These are phyloP conservation scores for Eucalyptus sideroxylon DNA, from an alignment of 345 rosid genomes.

Conservation along the genomic window DNA sequence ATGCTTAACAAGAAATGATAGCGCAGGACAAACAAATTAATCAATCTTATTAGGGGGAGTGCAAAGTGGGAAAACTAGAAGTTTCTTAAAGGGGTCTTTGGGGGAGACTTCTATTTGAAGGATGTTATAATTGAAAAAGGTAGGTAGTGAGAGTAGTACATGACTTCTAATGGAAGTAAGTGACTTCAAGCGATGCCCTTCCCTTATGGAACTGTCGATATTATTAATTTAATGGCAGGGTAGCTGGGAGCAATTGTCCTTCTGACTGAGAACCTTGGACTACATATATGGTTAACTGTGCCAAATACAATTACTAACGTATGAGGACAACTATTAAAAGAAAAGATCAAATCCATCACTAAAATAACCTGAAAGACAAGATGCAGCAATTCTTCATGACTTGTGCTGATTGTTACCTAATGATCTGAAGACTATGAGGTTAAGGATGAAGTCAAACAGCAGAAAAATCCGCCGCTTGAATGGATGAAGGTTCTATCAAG, in stretches of 20 bases:
- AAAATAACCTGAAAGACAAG: neutral
- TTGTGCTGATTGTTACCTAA: neutral
- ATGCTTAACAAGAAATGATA: neutral
- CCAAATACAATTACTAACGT: neutral
- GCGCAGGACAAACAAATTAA: neutral
- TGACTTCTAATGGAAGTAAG: neutral
- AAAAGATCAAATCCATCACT: neutral
- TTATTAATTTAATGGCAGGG: neutral
- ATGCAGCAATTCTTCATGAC: neutral
- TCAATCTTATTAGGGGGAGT: neutral
- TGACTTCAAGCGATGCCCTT: neutral
- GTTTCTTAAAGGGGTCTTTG: neutral
- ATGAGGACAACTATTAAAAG: neutral
- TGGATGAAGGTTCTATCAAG: neutral
- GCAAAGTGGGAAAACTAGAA: neutral
- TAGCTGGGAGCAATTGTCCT: neutral
- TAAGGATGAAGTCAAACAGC: neutral
- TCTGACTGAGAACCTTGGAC: neutral
- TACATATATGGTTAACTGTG: neutral
- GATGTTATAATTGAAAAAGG: neutral
- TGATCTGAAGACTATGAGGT: neutral
- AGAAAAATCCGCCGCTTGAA: neutral
- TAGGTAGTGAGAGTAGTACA: neutral
- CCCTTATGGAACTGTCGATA: neutral
- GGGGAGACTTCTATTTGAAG: neutral